Base-by-base conservation (phyloP, 1,284 basidiomycete species). In the Leccinum pseudoinsigne region DNA sequence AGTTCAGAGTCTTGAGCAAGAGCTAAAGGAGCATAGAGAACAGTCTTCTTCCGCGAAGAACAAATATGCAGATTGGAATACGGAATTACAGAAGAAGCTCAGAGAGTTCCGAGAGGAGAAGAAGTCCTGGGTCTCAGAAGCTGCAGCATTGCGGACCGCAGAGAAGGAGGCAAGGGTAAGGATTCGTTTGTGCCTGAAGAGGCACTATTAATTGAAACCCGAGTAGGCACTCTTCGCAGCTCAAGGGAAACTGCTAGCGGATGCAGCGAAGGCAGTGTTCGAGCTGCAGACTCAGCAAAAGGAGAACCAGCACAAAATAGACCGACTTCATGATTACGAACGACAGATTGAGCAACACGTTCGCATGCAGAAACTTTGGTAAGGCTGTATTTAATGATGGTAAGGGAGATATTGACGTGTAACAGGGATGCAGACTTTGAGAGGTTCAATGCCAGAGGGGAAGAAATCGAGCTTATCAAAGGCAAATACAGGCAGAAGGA, bases 41-140 rank as follows among this genome's bases (percentile, higher is more conserved):
- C 86, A 88, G 67, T 83, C 88, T 0, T 81, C 82, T 6, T 82
- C 81, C 5, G 82, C 84, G 8, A 90, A 89, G 71, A 83, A 84
- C 65, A 86, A 87, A 67, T 88, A 88, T 68, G 82, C 83, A 5
- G 88, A 92, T 62, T 92, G 88, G 87, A 90, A 88, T 65, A 81
- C 77, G 11, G 86, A 90, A 66, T 73, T 92, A 42, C 85, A 87
- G 72, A 84, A 84, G 64, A 90, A 87, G 71, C 77, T 91, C 59
- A 82, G 80, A 61, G 84, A 85, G 50, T 79, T 90, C 54, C 80
- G 89, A 53, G 86, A 89, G 55, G 85, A 91, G 70, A 90, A 88
- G 74, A 86, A 85, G 69, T 74, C 79, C 4, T 90, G 88, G 87
- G 78, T 83, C 31, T 76, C 76, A 0, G 88, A 92, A 68, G 84